Percentiles rank a stretch among this genome's conserved stretches.
Evolutionary conservation across 805 yeast species (phyloP).

Genomic region (Candida ipomoeae): DNA sequence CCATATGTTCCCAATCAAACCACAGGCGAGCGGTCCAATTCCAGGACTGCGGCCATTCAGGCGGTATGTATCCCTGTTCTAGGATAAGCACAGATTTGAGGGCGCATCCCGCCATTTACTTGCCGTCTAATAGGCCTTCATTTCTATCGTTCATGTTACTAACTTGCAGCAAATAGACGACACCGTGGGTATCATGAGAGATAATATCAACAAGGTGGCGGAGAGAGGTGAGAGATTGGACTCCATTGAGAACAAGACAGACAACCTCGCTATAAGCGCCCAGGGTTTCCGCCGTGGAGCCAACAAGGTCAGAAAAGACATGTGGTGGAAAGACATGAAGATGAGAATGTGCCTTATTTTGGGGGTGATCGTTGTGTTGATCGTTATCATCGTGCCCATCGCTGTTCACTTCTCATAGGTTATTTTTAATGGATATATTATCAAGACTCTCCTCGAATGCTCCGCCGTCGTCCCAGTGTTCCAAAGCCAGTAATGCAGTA

Average conservation of each 20-base stretch:
- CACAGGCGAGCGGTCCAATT: constrained; percentile 47
- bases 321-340: constrained; percentile 99
- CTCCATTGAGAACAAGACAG: constrained; percentile 88
- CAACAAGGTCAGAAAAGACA: constrained; percentile 93
- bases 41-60: constrained; percentile 77
- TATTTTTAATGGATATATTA: constrained; percentile 1
- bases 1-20: constrained; percentile 72
- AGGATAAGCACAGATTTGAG: neutral
- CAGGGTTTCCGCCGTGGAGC: constrained; percentile 96
- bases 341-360: constrained; percentile 87
- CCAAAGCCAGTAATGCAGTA: neutral
- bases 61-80: constrained; percentile 48
- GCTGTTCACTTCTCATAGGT: constrained; percentile 71
- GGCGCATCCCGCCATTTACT: neutral
- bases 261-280: constrained; percentile 85
- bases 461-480: neutral
- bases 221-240: constrained; percentile 93
- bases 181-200: constrained; percentile 96
- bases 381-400: constrained; percentile 89
- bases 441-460: neutral
- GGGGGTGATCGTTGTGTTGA: constrained; percentile 68
- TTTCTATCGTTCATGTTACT: constrained; percentile 19
- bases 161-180: constrained; percentile 73
- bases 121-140: neutral
- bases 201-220: constrained; percentile 91